Evolutionary conservation across 495 filamentous ascomycete species (phyloP), one percentile per base, ranked within the genome.

Genomic region (Hypoxylon lienhwacheense): DNA sequence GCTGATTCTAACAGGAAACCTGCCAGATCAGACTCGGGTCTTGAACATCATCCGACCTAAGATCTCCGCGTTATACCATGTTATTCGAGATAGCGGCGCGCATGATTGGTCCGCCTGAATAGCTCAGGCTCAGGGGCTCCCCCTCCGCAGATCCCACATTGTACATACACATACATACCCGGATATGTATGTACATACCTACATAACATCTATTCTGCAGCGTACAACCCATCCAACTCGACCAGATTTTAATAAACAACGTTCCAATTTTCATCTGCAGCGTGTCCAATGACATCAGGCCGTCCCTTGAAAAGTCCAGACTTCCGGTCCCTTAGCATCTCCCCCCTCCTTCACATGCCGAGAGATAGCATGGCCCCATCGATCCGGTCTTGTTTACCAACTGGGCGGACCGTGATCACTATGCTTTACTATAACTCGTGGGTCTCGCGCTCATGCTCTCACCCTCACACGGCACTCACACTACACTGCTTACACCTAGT

Each of bases 1-100:
- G 20, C 3, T 26, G 11, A 22, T 26, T 10, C 2, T 15, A 16
- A 19, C 37, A 21, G 26, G 28, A 43, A 5, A 36, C 28, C 31
- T 11, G 12, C 17, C 40, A 40, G 46, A 55, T 46, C 31, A 40
- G 31, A 54, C 26, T 61, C 58, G 58, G 58, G 35, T 61, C 19
- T 53, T 61, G 35, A 61, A 61, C 58, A 61, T 61, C 52, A 56
- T 56, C 58, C 58, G 58, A 56, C 24, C 32, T 46, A 46, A 35
- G 3, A 39, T 47, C 51, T 42, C n/a, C 19, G 54, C 50, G n/a
- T 53, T 44, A 45, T 45, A 28, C 49, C 53, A 45, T 36, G 1
- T 5, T 15, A 4, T 21, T 40, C 20, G 20, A 19, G 25, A 16
- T 24, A 19, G 19, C 28, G n/a, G n/a, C 44, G 44, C 35, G 17